Evolutionary conservation across 2,329 filamentous ascomycete genomes (phyloP), one percentile per base, ranked within the genome.

Genomic region (Beauveria asiatica): DNA sequence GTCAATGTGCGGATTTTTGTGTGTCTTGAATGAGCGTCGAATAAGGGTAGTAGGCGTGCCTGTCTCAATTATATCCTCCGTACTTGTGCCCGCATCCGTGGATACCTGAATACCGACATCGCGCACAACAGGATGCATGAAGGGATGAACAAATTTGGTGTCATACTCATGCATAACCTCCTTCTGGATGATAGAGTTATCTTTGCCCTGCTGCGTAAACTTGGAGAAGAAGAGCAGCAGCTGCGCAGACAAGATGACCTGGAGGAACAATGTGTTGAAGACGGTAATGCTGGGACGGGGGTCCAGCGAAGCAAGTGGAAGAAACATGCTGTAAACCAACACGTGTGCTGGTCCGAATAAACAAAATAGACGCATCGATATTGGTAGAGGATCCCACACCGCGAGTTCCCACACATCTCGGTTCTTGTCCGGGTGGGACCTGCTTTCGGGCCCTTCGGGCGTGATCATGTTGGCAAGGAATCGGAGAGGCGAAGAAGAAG

Each of bases 101-200:
- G 83, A 84, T 61, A 88, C 87, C 72, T 97, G 93, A 1, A 89
- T 94, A 6, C 85, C 89, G 1, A 93, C 91, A 84, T 85, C 82
- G 58, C 83, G 76, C 65, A 95, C 89, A 5, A 89, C 79, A 8
- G 88, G 89, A 66, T 95, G 89, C n/a, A 96, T 83, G 11, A 87
- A 83, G 2, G 94, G 94, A 68, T 95, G 91, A 1, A 99, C 94
- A 69, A 88, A 97, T 76, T 99, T 99, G 66, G 85, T 90, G 70
- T 97, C 91, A 70, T 99, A 99, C 74, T 99, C 94, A 70, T 92
- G 87, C 74, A 97, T 81, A 5, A 97, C 93, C 73, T 97, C 90
- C 67, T 88, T 91, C 66, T 96, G 91, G 61, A 99, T 88, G 51
- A 97, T 81, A 2, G 86, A 81, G 2, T 84, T 84, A 72, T 99